Percentiles rank a stretch among this genome's conserved stretches.
Conservation (phyloP, 1,284 basidiomycete species). For the Ganoderma sinense region DNA sequence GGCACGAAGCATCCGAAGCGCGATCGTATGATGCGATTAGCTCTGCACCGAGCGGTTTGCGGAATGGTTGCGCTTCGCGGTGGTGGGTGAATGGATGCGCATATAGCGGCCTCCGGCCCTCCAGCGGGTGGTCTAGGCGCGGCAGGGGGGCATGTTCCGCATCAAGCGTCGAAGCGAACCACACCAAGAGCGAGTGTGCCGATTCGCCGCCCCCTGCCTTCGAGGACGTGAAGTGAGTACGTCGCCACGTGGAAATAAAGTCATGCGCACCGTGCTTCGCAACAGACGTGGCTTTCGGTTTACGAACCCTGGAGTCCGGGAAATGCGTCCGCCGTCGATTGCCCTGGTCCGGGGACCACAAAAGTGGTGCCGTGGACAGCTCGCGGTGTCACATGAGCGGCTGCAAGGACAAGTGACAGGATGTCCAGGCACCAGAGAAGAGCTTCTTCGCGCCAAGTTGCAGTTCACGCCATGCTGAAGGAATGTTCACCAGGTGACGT, state of each 20-base stretch:
- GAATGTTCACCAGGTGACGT: background rate
- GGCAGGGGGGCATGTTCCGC: background rate
- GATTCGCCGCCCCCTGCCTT: background rate
- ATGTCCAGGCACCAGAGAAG: background rate
- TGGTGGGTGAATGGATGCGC: background rate
- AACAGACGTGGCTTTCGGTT: background rate
- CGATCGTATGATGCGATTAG: background rate
- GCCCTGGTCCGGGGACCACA: background rate
- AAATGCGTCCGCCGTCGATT: background rate
- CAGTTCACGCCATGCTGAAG: background rate
- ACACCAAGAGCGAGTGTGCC: background rate
- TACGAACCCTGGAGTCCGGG: background rate
- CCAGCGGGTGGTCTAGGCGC: background rate
- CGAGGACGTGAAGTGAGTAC: background rate
- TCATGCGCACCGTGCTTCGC: background rate
- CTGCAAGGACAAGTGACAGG: background rate
- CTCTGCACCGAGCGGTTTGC: background rate
- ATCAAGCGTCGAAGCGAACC: background rate
- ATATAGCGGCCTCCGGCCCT: background rate
- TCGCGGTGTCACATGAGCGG: conserved; percentile 2
- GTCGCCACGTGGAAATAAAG: background rate
- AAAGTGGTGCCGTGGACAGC: background rate
- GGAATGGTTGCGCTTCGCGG: background rate
- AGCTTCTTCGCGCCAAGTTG: background rate
- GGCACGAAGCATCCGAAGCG: background rate